Evolutionary conservation across 1,284 basidiomycete species (phyloP).

Genomic region (Ceratobasidium sp.): DNA sequence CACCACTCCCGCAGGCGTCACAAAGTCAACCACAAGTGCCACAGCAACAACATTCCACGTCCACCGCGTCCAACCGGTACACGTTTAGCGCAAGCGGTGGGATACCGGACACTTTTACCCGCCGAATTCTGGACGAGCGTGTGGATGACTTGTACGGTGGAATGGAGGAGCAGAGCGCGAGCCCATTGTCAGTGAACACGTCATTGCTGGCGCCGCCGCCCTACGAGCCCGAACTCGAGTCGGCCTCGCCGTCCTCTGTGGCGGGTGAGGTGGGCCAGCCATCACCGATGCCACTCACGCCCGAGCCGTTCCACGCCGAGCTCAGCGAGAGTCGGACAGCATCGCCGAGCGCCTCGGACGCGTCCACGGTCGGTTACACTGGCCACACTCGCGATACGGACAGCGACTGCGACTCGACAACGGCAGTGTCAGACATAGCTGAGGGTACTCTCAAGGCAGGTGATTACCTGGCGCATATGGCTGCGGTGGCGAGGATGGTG

Average conservation of each 20-base stretch:
- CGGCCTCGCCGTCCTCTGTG: conserved; percentile 31
- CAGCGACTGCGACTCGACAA: conserved; percentile 29
- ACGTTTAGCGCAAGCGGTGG: background rate
- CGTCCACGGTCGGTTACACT: conserved; percentile 32
- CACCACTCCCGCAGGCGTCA: conserved; percentile 22
- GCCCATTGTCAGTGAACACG: conserved; percentile 28
- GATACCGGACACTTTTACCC: background rate
- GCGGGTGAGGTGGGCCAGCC: conserved; percentile 33
- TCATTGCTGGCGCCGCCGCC: conserved; percentile 6
- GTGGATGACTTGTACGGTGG: conserved; percentile 29
- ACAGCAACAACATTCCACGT: conserved; percentile 2
- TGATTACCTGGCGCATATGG: conserved; percentile 27
- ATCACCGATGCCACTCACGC: conserved; percentile 29
- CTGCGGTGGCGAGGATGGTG: conserved; percentile 31
- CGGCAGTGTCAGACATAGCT: conserved; percentile 21
- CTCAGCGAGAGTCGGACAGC: conserved; percentile 26
- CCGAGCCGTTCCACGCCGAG: conserved; percentile 13
- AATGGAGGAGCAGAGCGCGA: conserved; percentile 21
- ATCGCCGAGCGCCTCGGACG: conserved; percentile 37
- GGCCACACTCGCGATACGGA: conserved; percentile 24
- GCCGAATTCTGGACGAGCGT: conserved; percentile 25
- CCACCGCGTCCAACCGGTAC: background rate
- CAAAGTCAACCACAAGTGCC: conserved; percentile 21
- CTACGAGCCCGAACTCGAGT: conserved; percentile 17
- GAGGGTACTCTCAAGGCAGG: conserved; percentile 30